Evolutionary conservation across 345 rosid genomes (phyloP).

Genomic region (Trapa bicornis): DNA sequence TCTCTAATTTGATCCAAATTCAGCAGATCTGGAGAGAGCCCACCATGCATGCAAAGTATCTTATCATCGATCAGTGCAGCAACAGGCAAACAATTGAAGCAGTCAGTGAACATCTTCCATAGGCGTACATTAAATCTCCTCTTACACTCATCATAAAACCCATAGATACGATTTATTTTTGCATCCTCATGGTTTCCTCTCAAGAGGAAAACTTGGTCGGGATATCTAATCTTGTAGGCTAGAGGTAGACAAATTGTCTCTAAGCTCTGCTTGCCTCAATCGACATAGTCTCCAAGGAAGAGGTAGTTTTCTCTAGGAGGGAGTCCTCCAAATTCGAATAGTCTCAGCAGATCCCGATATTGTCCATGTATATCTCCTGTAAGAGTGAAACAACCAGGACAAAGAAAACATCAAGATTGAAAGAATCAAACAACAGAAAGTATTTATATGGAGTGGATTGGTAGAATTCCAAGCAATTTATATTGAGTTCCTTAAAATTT

Average conservation of each 20-base stretch:
- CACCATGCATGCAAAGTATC: constrained; percentile 97
- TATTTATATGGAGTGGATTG: not conserved
- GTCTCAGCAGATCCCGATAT: constrained; percentile 80
- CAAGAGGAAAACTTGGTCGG: constrained; percentile 53
- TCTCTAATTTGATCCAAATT: constrained; percentile 65
- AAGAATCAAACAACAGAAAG: not conserved
- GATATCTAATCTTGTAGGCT: constrained; percentile 81
- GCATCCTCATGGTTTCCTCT: constrained; percentile 99
- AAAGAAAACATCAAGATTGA: not conserved
- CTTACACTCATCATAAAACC: constrained; percentile 93
- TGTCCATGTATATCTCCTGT: constrained; percentile 96
- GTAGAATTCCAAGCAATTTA: not conserved
- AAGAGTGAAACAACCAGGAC: constrained; percentile 2
- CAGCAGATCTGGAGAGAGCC: constrained; percentile 77
- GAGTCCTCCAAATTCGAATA: constrained; percentile 77
- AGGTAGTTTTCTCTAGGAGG: constrained; percentile 87
- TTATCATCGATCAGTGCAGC: constrained; percentile 82
- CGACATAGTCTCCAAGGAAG: constrained; percentile 95
- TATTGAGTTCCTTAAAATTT: not conserved
- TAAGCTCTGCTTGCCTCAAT: constrained; percentile 93
- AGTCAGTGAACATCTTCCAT: constrained; percentile 88
- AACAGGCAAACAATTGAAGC: constrained; percentile 88
- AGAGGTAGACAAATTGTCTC: constrained; percentile 91
- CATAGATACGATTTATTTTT: constrained; percentile 83
- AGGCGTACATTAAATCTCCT: constrained; percentile 88